Evolutionary conservation across 176 grass and related monocot genomes (phyloP).

Genomic region (Tillandsia leiboldiana): DNA sequence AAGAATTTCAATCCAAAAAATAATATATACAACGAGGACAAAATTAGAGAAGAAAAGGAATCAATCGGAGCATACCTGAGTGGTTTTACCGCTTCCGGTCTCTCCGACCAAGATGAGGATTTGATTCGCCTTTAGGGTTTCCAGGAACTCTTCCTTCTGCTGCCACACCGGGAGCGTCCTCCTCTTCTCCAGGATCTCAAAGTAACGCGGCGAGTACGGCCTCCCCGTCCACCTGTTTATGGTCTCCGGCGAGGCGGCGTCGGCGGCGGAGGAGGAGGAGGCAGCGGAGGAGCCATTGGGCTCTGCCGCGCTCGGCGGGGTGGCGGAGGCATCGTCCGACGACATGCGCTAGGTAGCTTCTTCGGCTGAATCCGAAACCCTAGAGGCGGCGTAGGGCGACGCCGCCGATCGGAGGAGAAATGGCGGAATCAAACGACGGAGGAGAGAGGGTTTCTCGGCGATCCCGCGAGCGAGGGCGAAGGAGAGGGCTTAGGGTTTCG

Average conservation of each 20-base stretch:
- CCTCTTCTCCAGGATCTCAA: conserved; percentile 88
- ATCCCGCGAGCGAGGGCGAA: not conserved
- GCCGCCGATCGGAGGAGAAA: not conserved
- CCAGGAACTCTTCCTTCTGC: conserved; percentile 89
- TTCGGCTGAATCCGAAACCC: not conserved
- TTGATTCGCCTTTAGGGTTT: conserved; percentile 58
- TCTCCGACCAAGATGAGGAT: conserved; percentile 85
- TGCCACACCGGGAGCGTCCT: conserved; percentile 88
- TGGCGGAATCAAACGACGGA: not conserved
- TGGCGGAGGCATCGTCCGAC: conserved; percentile 41
- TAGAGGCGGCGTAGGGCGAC: not conserved
- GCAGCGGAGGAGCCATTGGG: not conserved
- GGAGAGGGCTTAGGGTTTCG: not conserved
- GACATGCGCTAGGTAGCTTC: not conserved
- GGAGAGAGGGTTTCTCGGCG: not conserved
- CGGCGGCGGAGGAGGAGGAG: conserved; percentile 24
- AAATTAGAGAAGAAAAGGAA: not conserved
- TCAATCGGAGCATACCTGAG: conserved; percentile 46
- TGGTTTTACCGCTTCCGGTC: conserved; percentile 98
- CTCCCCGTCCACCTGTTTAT: conserved; percentile 79
- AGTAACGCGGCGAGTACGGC: conserved; percentile 58
- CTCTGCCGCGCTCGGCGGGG: conserved; percentile 45
- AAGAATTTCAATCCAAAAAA: not conserved
- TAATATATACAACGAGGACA: not conserved
- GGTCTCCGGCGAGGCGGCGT: conserved; percentile 13